phyloP scores from a whole-genome alignment of 257 asterid species.

The Voacanga thouarsii region DNA sequence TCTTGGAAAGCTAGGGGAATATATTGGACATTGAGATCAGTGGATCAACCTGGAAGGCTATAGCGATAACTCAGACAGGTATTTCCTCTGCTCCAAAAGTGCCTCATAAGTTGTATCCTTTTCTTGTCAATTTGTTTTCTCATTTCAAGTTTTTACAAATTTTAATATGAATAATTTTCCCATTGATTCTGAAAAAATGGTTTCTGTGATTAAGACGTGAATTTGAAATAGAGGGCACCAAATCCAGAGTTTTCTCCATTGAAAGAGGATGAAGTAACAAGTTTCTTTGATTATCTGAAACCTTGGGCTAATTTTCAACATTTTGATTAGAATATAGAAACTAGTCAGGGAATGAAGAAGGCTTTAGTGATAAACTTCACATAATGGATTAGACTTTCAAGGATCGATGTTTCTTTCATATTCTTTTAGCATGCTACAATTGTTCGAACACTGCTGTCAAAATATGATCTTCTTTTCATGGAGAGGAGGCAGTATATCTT shows the following conservation, averaged over 20 bases:
- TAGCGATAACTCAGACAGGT: neutral
- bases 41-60: constrained; percentile 3
- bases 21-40: neutral
- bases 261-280: too few species aligned
- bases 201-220: neutral
- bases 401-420: neutral
- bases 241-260: too few species aligned
- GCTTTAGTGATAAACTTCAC: too few species aligned
- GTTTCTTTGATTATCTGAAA: too few species aligned
- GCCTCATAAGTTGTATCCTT: neutral
- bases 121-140: neutral
- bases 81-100: neutral
- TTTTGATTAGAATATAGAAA: too few species aligned
- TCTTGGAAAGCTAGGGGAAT: neutral
- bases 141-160: neutral
- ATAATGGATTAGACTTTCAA: neutral
- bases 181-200: neutral
- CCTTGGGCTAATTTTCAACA: too few species aligned
- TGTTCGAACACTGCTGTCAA: neutral
- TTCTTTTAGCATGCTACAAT: neutral
- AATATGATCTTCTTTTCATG: neutral
- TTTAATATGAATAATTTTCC: neutral
- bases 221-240: neutral
- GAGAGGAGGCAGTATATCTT: neutral
- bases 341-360: too few species aligned